Evolutionary conservation across 2,329 filamentous ascomycete genomes (phyloP).

Genomic region (Phoma sp.): DNA sequence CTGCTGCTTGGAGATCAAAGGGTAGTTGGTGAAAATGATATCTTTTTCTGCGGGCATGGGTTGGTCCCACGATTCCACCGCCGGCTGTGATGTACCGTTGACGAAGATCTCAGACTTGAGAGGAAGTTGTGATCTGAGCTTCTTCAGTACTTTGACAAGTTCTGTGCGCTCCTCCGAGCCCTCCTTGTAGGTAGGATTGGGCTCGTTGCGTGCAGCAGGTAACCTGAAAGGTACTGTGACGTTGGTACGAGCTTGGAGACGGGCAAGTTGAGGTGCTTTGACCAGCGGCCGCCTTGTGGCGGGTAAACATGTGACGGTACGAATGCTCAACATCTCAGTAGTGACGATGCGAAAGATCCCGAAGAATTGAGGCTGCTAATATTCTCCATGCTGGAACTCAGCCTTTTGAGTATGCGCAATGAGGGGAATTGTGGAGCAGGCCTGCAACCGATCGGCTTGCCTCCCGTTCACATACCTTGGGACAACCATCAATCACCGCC

Average conservation of each 20-base stretch:
- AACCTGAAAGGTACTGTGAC: conserved; percentile 38
- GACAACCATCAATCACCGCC: conserved; percentile 22
- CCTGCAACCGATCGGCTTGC: conserved; percentile 10
- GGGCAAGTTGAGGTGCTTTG: conserved; percentile 15
- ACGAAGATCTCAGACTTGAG: conserved; percentile 34
- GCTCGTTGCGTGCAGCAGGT: conserved; percentile 37
- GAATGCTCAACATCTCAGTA: conserved; percentile 24
- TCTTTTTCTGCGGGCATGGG: conserved; percentile 60
- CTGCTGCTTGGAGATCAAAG: conserved; percentile 75
- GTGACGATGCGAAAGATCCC: conserved; percentile 2
- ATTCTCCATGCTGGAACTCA: conserved; percentile 9
- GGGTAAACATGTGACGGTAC: conserved; percentile 22
- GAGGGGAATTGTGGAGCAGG: conserved; percentile 18
- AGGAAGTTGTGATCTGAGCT: conserved; percentile 34
- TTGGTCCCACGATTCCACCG: conserved; percentile 33
- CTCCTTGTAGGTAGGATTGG: conserved; percentile 37
- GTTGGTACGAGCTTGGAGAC: conserved; percentile 31
- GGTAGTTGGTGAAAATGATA: conserved; percentile 77
- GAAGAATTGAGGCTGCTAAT: conserved; percentile 4
- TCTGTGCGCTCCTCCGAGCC: conserved; percentile 35
- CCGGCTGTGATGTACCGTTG: conserved; percentile 34
- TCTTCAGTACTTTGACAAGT: conserved; percentile 33
- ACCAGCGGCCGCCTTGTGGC: conserved; percentile 20
- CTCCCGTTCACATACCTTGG: conserved; percentile 12
- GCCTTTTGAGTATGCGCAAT: conserved; percentile 19